Percentiles rank a stretch among this genome's conserved stretches.
These are phyloP conservation scores for Lentinula boryana DNA, from an alignment of 768 basidiomycete genomes.

Conservation along the genomic window DNA sequence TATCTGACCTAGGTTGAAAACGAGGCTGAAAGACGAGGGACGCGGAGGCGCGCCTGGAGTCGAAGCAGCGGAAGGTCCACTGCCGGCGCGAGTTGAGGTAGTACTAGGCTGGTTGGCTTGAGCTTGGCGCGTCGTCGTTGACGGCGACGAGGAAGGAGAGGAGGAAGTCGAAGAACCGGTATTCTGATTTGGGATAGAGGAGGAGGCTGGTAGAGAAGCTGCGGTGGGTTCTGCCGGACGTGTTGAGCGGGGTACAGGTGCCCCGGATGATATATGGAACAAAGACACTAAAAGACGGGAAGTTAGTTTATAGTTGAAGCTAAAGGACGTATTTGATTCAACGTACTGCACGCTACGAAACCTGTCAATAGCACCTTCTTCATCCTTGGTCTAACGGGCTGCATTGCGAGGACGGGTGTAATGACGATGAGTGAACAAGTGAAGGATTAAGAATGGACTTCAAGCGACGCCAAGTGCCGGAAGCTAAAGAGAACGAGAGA, in stretches of 20 bases:
- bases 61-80: neutral
- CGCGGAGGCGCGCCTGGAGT: neutral
- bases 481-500: neutral
- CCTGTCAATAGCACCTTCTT: neutral
- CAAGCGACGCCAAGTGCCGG: neutral
- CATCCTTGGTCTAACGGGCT: conserved; percentile 1
- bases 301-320: neutral
- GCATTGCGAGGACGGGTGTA: neutral
- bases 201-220: neutral
- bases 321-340: neutral
- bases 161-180: neutral
- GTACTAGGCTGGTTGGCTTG: neutral
- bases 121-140: neutral
- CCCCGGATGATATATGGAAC: neutral
- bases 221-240: neutral
- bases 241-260: neutral
- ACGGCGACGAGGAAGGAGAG: neutral
- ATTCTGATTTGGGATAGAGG: neutral
- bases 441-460: neutral
- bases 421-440: neutral
- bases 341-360: conserved; percentile 4
- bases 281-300: conserved; percentile 3
- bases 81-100: neutral
- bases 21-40: neutral
- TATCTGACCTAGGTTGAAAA: neutral